Conservation (phyloP, 441 rosid species). For the Eruca vesicaria region DNA sequence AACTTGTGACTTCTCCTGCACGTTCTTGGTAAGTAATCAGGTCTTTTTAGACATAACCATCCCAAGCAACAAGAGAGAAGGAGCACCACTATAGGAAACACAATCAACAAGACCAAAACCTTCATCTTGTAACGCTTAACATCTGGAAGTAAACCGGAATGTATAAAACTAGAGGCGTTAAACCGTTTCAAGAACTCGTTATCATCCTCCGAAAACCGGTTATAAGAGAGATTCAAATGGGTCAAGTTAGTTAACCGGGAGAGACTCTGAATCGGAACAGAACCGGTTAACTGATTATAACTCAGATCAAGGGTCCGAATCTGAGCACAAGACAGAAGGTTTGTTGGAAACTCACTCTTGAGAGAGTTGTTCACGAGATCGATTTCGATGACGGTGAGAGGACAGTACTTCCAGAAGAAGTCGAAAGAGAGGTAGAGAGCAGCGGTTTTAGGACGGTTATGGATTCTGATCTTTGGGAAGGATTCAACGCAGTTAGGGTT, state of each 20-base stretch:
- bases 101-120: constrained; percentile 42
- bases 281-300: constrained; percentile 53
- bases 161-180: constrained; percentile 51
- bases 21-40: constrained; percentile 49
- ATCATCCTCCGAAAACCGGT: constrained; percentile 50
- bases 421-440: constrained; percentile 65
- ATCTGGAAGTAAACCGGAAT: constrained; percentile 57
- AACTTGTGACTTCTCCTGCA: constrained; percentile 44
- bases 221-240: constrained; percentile 57
- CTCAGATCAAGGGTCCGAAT: constrained; percentile 62
- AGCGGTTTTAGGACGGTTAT: constrained; percentile 52
- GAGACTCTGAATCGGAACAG: constrained; percentile 47
- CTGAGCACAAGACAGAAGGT: constrained; percentile 55
- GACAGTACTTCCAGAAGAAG: constrained; percentile 79
- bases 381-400: constrained; percentile 47
- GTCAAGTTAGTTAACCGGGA: constrained; percentile 43
- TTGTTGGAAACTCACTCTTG: constrained; percentile 44
- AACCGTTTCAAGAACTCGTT: constrained; percentile 50
- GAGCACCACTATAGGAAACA: constrained; percentile 48
- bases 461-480: constrained; percentile 58
- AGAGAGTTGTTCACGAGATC: constrained; percentile 63
- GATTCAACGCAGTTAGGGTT: constrained; percentile 63
- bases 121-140: constrained; percentile 46
- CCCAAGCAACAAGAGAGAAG: constrained; percentile 38
- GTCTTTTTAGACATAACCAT: constrained; percentile 59